These are phyloP conservation scores for Chenopodium album DNA, from an alignment of 148 eudicot genomes.

Conservation along the genomic window DNA sequence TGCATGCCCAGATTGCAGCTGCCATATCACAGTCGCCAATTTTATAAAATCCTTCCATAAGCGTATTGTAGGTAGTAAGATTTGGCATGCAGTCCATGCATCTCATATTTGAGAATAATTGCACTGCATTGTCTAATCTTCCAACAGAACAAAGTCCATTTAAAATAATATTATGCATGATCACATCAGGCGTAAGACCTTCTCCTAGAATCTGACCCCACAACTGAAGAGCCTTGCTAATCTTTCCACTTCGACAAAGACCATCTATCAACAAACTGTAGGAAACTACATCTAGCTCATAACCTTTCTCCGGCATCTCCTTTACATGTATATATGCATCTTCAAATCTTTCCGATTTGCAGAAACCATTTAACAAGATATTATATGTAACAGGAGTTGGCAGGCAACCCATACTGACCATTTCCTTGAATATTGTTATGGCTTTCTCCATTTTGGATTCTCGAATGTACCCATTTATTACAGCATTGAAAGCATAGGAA, in stretches of 20 bases:
- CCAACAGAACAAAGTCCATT: constrained; percentile 80
- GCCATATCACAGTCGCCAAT: constrained; percentile 53
- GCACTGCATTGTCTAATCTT: constrained; percentile 59
- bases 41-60: constrained; percentile 86
- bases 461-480: constrained; percentile 61
- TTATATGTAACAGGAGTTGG: constrained; percentile 73
- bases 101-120: constrained; percentile 55
- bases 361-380: constrained; percentile 66
- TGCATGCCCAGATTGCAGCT: constrained; percentile 65
- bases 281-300: constrained; percentile 62
- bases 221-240: constrained; percentile 58
- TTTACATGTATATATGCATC: constrained; percentile 67
- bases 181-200: constrained; percentile 73
- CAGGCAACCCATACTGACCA: constrained; percentile 44
- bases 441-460: constrained; percentile 61
- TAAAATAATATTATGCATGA: constrained; percentile 77
- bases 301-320: constrained; percentile 75
- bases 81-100: constrained; percentile 50
- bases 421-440: constrained; percentile 41
- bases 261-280: constrained; percentile 75
- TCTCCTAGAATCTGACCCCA: constrained; percentile 59
- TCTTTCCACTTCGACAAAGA: constrained; percentile 55
- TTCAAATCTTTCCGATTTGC: constrained; percentile 58
- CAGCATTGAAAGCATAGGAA: constrained; percentile 57
- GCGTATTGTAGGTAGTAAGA: constrained; percentile 79